A percentile compares a stretch with the other conserved stretches of the same genome.
These are phyloP conservation scores for Suillus discolor DNA, from an alignment of 768 basidiomycete genomes.

Conservation along the genomic window DNA sequence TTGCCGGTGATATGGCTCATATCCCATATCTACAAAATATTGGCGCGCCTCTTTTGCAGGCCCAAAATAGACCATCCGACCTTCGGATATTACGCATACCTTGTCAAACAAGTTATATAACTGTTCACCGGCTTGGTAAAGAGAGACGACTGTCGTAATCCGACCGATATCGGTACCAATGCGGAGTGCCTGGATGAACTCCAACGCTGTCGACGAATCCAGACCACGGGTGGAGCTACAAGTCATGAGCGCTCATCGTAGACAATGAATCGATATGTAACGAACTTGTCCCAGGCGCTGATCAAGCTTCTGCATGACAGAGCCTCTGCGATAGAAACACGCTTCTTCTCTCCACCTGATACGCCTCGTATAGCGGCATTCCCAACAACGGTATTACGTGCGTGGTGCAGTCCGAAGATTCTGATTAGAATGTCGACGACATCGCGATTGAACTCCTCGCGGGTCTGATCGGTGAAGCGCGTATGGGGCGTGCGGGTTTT, in stretches of 20 bases:
- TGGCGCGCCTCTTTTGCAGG: slow-evolving; percentile 68
- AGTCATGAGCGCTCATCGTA: not conserved
- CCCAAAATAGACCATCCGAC: slow-evolving; percentile 83
- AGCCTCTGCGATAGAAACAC: slow-evolving; percentile 77
- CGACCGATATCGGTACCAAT: slow-evolving; percentile 84
- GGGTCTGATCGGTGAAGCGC: slow-evolving; percentile 66
- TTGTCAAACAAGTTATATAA: slow-evolving; percentile 85
- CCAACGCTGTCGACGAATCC: slow-evolving; percentile 86
- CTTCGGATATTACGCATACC: slow-evolving; percentile 80
- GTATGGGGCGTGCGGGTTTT: slow-evolving; percentile 46
- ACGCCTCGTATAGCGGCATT: slow-evolving; percentile 85
- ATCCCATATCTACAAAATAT: slow-evolving; percentile 75
- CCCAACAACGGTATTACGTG: slow-evolving; percentile 76
- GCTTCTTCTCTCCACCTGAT: slow-evolving; percentile 80
- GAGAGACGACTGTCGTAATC: slow-evolving; percentile 73
- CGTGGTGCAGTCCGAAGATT: slow-evolving; percentile 87
- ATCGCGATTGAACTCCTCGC: slow-evolving; percentile 56
- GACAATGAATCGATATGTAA: not conserved
- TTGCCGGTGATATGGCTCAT: slow-evolving; percentile 55
- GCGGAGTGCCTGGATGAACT: slow-evolving; percentile 78
- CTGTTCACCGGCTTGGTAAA: slow-evolving; percentile 81
- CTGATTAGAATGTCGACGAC: slow-evolving; percentile 66
- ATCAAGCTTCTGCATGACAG: slow-evolving; percentile 34
- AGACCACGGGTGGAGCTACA: slow-evolving; percentile 66
- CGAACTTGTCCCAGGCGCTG: slow-evolving; percentile 4